Conservation (phyloP, 1,139 yeast species). For the Kurtzmaniella quercitrusa region DNA sequence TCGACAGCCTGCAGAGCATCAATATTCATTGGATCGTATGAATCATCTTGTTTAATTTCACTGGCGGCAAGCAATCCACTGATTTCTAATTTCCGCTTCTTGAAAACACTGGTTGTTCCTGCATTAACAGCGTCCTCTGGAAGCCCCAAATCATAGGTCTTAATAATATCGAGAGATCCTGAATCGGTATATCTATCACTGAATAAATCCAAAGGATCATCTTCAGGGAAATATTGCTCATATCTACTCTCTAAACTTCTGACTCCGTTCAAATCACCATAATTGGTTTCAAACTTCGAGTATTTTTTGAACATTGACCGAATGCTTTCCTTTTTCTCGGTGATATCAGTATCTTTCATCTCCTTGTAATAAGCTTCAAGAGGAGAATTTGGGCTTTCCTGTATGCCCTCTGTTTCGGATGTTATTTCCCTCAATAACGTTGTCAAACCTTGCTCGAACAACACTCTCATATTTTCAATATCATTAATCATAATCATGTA, state of each 20-base stretch:
- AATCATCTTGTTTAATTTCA: neutral
- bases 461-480: constrained; percentile 75
- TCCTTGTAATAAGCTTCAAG: constrained; percentile 20
- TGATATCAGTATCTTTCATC: constrained; percentile 17
- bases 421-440: constrained; percentile 35
- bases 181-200: constrained; percentile 43
- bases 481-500: constrained; percentile 72
- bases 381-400: constrained; percentile 19
- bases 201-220: constrained; percentile 39
- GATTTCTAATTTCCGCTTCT: constrained; percentile 7
- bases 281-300: constrained; percentile 24
- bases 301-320: constrained; percentile 21
- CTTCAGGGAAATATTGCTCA: constrained; percentile 62
- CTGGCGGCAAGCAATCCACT: constrained; percentile 4
- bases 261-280: constrained; percentile 68
- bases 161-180: constrained; percentile 38
- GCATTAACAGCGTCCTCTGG: constrained; percentile 10
- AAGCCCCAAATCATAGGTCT: constrained; percentile 39
- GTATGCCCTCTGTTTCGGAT: constrained; percentile 16
- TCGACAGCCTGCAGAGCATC: constrained; percentile 10
- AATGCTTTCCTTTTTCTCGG: constrained; percentile 22
- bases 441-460: constrained; percentile 59
- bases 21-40: constrained; percentile 6
- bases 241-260: constrained; percentile 64
- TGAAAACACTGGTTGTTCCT: constrained; percentile 9